Conservation (phyloP, 2,329 filamentous ascomycete genomes). For the Penicillium occitanis region DNA sequence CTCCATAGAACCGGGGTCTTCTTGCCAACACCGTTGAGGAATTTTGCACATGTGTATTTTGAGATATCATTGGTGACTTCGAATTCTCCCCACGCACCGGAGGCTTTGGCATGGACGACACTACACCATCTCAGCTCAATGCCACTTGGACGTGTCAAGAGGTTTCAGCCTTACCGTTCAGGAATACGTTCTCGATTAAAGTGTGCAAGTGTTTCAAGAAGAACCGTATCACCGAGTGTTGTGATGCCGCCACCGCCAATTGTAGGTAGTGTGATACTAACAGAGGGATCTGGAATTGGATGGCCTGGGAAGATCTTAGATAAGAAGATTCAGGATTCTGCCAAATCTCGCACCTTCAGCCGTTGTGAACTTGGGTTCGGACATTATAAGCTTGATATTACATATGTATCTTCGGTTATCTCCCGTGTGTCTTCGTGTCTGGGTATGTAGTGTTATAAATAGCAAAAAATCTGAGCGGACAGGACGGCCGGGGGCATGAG, state of each 20-base stretch:
- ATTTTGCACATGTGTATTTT: slow-evolving; percentile 56
- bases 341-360: not conserved
- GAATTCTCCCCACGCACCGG: slow-evolving; percentile 58
- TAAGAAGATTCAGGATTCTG: not conserved
- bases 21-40: slow-evolving; percentile 55
- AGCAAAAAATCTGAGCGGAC: not conserved
- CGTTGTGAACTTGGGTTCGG: not conserved
- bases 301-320: slow-evolving; percentile 22
- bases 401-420: not conserved
- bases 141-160: slow-evolving; percentile 26
- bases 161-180: slow-evolving; percentile 41
- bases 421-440: not conserved
- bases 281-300: slow-evolving; percentile 14
- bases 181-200: slow-evolving; percentile 62
- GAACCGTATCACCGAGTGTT: slow-evolving; percentile 16
- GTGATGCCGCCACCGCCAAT: slow-evolving; percentile 16
- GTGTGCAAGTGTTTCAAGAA: slow-evolving; percentile 38
- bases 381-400: not conserved
- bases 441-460: not conserved
- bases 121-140: not conserved
- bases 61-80: slow-evolving; percentile 61
- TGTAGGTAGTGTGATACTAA: slow-evolving; percentile 16
- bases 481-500: not conserved
- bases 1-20: slow-evolving; percentile 52
- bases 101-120: slow-evolving; percentile 56